Evolutionary conservation across 1,284 basidiomycete genomes (phyloP).

Genomic region (Pterula multifida): DNA sequence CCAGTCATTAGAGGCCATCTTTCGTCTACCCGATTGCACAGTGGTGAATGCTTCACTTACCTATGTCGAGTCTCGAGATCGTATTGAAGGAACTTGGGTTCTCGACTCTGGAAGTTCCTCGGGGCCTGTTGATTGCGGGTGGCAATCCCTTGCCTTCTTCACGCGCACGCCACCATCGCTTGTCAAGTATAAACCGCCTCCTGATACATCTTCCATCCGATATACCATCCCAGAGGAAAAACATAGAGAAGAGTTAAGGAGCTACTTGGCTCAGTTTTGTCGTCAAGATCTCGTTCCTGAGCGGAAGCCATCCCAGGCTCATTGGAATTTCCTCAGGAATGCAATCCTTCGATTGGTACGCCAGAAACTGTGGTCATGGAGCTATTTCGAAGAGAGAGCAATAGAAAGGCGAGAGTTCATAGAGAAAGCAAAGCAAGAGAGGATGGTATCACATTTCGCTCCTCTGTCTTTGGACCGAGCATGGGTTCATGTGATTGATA

Average conservation of each 20-base stretch:
- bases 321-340: neutral
- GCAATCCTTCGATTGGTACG: neutral
- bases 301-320: neutral
- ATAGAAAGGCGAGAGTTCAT: neutral
- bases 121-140: neutral
- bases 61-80: neutral
- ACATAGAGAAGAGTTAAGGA: too few species aligned
- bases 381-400: neutral
- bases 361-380: neutral
- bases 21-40: neutral
- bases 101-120: neutral
- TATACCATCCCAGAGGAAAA: neutral
- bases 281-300: too few species aligned
- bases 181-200: neutral
- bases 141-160: neutral
- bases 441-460: neutral
- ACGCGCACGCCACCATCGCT: neutral
- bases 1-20: neutral
- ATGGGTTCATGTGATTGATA: neutral
- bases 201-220: neutral
- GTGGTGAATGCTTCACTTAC: neutral
- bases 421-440: neutral
- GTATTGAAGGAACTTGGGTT: neutral
- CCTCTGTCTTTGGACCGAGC: neutral
- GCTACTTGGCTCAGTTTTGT: too few species aligned